phyloP scores from a whole-genome alignment of 2,329 filamentous ascomycete genomes.

The Penicillium sumatraense region DNA sequence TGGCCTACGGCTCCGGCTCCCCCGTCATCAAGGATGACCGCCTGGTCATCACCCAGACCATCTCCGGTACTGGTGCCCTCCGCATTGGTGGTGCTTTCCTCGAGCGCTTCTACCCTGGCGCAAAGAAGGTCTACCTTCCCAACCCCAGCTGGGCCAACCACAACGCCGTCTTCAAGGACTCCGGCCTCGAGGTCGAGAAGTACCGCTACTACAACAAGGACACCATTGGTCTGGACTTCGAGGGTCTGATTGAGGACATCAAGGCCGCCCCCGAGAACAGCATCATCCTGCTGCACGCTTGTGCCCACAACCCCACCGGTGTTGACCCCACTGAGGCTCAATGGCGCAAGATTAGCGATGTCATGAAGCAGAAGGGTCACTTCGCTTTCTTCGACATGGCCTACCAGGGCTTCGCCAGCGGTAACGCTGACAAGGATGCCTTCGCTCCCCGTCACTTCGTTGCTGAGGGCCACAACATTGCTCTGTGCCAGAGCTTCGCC shows the following conservation, averaged over 20 bases:
- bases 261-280: slow-evolving; percentile 84
- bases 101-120: slow-evolving; percentile 83
- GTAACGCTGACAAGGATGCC: slow-evolving; percentile 88
- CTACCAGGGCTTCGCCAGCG: slow-evolving; percentile 96
- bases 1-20: slow-evolving; percentile 87
- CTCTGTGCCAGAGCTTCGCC: slow-evolving; percentile 90
- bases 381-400: slow-evolving; percentile 99
- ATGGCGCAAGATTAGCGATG: slow-evolving; percentile 87
- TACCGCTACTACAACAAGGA: slow-evolving; percentile 99
- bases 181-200: slow-evolving; percentile 86
- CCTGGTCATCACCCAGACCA: slow-evolving; percentile 93
- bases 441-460: slow-evolving; percentile 94
- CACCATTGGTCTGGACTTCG: slow-evolving; percentile 96
- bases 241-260: slow-evolving; percentile 88
- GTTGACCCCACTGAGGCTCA: slow-evolving; percentile 91
- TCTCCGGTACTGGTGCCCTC: slow-evolving; percentile 95
- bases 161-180: slow-evolving; percentile 92
- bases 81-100: slow-evolving; percentile 95
- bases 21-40: slow-evolving; percentile 73
- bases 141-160: slow-evolving; percentile 98
- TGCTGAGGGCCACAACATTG: slow-evolving; percentile 85
- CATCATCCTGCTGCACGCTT: slow-evolving; percentile 93
- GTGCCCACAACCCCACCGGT: slow-evolving; percentile 96
- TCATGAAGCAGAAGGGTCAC: slow-evolving; percentile 84
- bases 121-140: slow-evolving; percentile 96